phyloP scores from a whole-genome alignment of 2,329 filamentous ascomycete species.

The Fusarium devonianum region DNA sequence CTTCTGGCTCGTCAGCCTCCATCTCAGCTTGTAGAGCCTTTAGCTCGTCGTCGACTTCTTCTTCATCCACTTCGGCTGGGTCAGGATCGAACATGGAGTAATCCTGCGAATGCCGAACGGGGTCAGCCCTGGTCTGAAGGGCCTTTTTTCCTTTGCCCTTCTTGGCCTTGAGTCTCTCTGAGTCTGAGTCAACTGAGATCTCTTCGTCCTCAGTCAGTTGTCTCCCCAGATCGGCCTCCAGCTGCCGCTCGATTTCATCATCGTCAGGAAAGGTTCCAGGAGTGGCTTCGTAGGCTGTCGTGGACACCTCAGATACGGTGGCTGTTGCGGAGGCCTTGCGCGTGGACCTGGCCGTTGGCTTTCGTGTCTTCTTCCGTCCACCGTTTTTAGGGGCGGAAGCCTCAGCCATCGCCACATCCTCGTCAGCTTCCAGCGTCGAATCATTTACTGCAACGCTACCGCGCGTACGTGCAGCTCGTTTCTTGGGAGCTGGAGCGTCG shows the following conservation, averaged over 20 bases:
- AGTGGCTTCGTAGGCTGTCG: constrained; percentile 51
- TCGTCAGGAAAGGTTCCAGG: constrained; percentile 61
- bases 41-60: constrained; percentile 59
- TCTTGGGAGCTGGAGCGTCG: constrained; percentile 64
- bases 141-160: constrained; percentile 41
- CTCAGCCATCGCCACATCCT: constrained; percentile 53
- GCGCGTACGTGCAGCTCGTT: constrained; percentile 61
- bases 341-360: constrained; percentile 50
- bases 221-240: constrained; percentile 70
- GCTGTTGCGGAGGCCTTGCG: constrained; percentile 57
- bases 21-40: constrained; percentile 59
- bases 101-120: constrained; percentile 46
- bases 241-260: constrained; percentile 69
- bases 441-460: constrained; percentile 55
- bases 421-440: constrained; percentile 48
- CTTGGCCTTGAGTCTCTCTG: constrained; percentile 49
- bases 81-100: constrained; percentile 63
- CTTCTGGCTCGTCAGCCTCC: constrained; percentile 44
- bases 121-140: constrained; percentile 37
- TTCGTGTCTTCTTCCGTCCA: constrained; percentile 50
- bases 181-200: constrained; percentile 55
- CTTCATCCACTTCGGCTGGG: constrained; percentile 55
- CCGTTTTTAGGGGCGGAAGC: constrained; percentile 42
- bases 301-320: constrained; percentile 59
- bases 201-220: constrained; percentile 63